Conservation (phyloP, 805 yeast genomes). For the Alloascoidea africana region DNA sequence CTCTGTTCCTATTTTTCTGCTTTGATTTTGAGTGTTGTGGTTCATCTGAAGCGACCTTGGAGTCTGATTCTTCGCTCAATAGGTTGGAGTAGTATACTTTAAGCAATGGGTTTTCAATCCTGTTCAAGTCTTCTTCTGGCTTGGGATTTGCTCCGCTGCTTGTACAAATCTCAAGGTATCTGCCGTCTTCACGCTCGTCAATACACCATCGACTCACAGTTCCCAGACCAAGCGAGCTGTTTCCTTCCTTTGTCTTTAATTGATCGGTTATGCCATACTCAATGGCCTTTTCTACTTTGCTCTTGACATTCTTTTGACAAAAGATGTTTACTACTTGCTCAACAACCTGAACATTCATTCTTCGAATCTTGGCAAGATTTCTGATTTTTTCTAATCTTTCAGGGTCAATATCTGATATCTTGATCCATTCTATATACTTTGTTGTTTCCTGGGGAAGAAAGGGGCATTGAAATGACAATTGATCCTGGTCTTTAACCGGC, state of each 20-base stretch:
- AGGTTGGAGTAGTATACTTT: constrained; percentile 1
- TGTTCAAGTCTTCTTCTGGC: constrained; percentile 1
- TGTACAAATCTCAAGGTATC: constrained; percentile 3
- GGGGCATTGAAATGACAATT: too few relatives aligned
- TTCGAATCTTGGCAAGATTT: constrained; percentile 13
- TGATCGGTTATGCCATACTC: not conserved
- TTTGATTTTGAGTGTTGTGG: not conserved
- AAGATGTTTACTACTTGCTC: constrained; percentile 11
- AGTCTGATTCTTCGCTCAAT: not conserved
- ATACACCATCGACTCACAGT: constrained; percentile 9
- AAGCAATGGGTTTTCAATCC: constrained; percentile 2
- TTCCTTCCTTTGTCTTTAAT: constrained; percentile 1
- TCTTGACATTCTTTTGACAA: constrained; percentile 11
- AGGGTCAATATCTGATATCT: constrained; percentile 13
- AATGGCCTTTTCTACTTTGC: constrained; percentile 8
- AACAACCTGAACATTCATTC: constrained; percentile 10
- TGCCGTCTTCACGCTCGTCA: constrained; percentile 6
- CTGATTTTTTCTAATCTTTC: constrained; percentile 12
- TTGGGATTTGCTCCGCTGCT: constrained; percentile 5
- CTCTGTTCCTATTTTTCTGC: constrained; percentile 2
- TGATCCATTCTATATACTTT: constrained; percentile 14
- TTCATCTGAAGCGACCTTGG: constrained; percentile 4
- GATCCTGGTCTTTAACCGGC: too few relatives aligned
- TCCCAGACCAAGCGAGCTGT: constrained; percentile 2
- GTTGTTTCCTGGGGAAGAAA: too few relatives aligned